phyloP scores from a whole-genome alignment of 2,329 filamentous ascomycete genomes.

The Sphaerulina vaccinii region DNA sequence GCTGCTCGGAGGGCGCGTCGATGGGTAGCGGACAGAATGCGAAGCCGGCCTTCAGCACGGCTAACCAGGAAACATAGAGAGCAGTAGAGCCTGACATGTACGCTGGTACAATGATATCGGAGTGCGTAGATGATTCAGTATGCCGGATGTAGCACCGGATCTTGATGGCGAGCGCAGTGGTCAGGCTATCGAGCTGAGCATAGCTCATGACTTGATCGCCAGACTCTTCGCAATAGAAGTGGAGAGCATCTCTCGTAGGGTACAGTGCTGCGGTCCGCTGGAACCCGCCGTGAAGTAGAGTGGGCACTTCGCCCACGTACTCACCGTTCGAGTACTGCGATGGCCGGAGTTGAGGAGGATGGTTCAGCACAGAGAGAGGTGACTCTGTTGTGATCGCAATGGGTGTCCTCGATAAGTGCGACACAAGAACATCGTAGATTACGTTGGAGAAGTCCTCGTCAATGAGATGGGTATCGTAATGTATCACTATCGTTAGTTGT shows the following conservation, averaged over 20 bases:
- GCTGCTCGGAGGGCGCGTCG: constrained; percentile 18
- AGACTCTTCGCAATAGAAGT: constrained; percentile 4
- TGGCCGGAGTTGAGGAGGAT: constrained; percentile 13
- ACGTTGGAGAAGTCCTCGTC: constrained; percentile 12
- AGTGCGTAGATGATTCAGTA: background rate
- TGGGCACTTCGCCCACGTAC: background rate
- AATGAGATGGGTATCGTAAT: constrained; percentile 10
- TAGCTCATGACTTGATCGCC: constrained; percentile 19
- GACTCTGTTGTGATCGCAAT: background rate
- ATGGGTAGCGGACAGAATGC: constrained; percentile 20
- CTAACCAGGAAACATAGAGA: constrained; percentile 21
- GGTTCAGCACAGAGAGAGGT: constrained; percentile 16
- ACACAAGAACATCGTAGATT: constrained; percentile 7
- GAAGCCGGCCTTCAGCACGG: constrained; percentile 19
- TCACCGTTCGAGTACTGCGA: constrained; percentile 2
- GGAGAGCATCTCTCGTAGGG: constrained; percentile 11
- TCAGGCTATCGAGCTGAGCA: constrained; percentile 14
- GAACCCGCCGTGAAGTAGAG: constrained; percentile 17
- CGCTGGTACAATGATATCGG: constrained; percentile 12
- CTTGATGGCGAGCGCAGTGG: constrained; percentile 12
- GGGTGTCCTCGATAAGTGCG: constrained; percentile 3
- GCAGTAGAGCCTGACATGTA: constrained; percentile 17
- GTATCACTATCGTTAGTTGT: constrained; percentile 7
- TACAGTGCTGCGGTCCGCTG: constrained; percentile 9
- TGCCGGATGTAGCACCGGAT: constrained; percentile 1